Evolutionary conservation across 2,329 filamentous ascomycete species (phyloP).

Genomic region (Diaporthe sp.): DNA sequence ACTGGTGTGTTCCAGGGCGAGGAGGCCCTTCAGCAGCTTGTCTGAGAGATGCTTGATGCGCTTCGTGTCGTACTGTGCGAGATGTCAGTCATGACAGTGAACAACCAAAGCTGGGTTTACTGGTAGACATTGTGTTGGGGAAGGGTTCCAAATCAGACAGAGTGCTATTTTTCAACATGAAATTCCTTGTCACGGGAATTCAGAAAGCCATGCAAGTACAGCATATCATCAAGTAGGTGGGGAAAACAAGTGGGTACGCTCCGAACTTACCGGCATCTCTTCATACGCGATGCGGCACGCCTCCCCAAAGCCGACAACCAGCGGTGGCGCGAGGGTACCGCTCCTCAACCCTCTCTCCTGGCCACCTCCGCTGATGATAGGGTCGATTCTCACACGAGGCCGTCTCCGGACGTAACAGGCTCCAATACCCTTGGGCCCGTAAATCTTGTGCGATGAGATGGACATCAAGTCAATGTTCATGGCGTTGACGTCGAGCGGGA

Average conservation of each 20-base stretch:
- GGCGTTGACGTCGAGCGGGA: conserved; percentile 94
- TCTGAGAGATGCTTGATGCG: conserved; percentile 87
- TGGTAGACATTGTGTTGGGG: conserved; percentile 1
- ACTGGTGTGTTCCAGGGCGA: conserved; percentile 90
- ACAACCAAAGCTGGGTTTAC: conserved; percentile 11
- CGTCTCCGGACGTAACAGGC: conserved; percentile 95
- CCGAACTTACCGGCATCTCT: conserved; percentile 86
- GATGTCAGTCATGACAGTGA: conserved; percentile 17
- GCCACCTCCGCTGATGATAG: conserved; percentile 95
- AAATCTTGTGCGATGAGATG: conserved; percentile 98
- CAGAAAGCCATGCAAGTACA: conserved; percentile 91
- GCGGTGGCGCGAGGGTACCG: conserved; percentile 89
- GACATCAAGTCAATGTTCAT: conserved; percentile 99
- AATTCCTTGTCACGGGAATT: conserved; percentile 73
- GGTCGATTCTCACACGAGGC: conserved; percentile 92
- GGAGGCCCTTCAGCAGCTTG: conserved; percentile 82
- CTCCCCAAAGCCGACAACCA: conserved; percentile 94
- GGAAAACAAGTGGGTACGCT: conserved; percentile 20
- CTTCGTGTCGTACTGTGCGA: conserved; percentile 87
- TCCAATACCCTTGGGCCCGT: conserved; percentile 96
- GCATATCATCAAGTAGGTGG: conserved; percentile 79
- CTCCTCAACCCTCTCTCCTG: conserved; percentile 96
- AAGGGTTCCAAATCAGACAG: conserved; percentile 66
- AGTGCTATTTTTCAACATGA: conserved; percentile 75
- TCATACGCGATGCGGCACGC: conserved; percentile 92